Base-by-base conservation (phyloP, 2,329 filamentous ascomycete genomes). In the Aurifilum marmelostoma region DNA sequence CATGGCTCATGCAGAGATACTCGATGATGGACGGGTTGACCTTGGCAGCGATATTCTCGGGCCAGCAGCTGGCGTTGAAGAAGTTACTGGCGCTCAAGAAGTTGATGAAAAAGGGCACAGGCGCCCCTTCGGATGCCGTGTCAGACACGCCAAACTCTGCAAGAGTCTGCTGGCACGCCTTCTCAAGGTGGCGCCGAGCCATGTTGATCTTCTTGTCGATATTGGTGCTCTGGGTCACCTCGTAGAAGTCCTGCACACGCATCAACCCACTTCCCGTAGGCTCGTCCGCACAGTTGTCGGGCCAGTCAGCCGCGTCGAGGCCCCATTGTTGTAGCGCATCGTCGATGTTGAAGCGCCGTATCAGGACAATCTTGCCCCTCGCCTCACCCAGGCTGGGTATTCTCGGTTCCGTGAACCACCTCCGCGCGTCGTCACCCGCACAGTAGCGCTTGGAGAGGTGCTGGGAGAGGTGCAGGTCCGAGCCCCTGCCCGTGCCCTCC, bases 161-260 rank as follows among this genome's bases (percentile, higher is more conserved):
- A 72, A 80, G 86, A 41, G 77, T 74, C 68, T 83, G 81, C 75
- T 85, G 83, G 43, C 86, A 86, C 5, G 94, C 88, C 39, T 93
- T 89, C 76, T 91, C 89, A 61, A 97, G 88, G 74, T 97, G 94
- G 32, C 90, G 89, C 69, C 86, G 89, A 66, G 88, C 89, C 75
- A 90, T 90, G 56, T 84, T 80, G 70, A 97, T 91, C 84, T 98
- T 99, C 79, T 90, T 89, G 50, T 90, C 84, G 70, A 98, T 95
- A 74, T 91, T 91, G 69, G 88, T 83, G 29, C 87, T 89, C 79
- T 93, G 88, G 60, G 90, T 82, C 43, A 99, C 89, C 76, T 97
- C 93, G 84, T 97, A 98, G 80, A 95, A 97, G 82, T 98, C 96
- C 81, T 98, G 96, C 56, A 98, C 90, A 73, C 92, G 90, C 69